Conservation (phyloP, 2,329 filamentous ascomycete genomes). For the Teratosphaeria epicoccoides region DNA sequence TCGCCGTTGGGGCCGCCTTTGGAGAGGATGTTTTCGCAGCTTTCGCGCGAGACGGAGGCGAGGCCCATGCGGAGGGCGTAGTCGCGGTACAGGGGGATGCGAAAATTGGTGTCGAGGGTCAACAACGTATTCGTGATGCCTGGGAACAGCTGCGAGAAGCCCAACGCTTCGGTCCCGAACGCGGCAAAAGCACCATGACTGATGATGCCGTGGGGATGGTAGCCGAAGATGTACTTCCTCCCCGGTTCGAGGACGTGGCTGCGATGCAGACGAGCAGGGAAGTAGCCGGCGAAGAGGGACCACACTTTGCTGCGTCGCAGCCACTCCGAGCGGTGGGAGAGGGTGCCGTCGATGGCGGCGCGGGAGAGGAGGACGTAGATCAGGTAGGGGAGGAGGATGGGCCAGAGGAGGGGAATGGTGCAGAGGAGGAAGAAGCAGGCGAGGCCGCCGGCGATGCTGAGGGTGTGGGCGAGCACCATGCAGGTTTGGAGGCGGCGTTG, state of each 20-base stretch:
- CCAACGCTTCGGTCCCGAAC: slow-evolving; percentile 81
- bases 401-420: slow-evolving; percentile 87
- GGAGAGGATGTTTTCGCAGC: slow-evolving; percentile 76
- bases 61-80: slow-evolving; percentile 85
- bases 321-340: slow-evolving; percentile 64
- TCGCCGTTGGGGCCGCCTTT: slow-evolving; percentile 66
- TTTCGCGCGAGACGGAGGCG: slow-evolving; percentile 80
- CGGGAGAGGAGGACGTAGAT: slow-evolving; percentile 74
- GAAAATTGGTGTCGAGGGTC: slow-evolving; percentile 93
- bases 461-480: slow-evolving; percentile 40
- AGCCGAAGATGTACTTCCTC: slow-evolving; percentile 91
- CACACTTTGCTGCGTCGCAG: slow-evolving; percentile 66
- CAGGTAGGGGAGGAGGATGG: slow-evolving; percentile 63
- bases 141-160: slow-evolving; percentile 78
- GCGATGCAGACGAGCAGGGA: slow-evolving; percentile 78
- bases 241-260: slow-evolving; percentile 67
- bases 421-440: slow-evolving; percentile 84
- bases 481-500: slow-evolving; percentile 41
- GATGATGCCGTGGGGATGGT: slow-evolving; percentile 96
- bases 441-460: slow-evolving; percentile 42
- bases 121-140: slow-evolving; percentile 89
- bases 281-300: slow-evolving; percentile 86
- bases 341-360: slow-evolving; percentile 62
- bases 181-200: slow-evolving; percentile 90
- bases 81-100: slow-evolving; percentile 85